Evolutionary conservation across 345 rosid genomes (phyloP).

Genomic region (Acer negundo): DNA sequence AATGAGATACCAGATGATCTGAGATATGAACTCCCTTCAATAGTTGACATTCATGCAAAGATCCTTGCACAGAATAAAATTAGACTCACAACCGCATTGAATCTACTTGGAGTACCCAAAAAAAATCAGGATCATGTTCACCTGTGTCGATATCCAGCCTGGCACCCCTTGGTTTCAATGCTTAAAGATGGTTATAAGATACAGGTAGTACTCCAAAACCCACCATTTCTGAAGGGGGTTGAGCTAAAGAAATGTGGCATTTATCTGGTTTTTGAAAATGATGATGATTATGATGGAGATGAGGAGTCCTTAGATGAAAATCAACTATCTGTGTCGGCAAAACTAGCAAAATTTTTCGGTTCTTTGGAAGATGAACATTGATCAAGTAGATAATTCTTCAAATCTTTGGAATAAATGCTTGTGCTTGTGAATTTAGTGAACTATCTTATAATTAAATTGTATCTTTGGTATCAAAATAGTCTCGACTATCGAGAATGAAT

Average conservation of each 20-base stretch:
- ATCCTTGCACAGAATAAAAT: slow-evolving; percentile 23
- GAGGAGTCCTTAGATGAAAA: slow-evolving; percentile 43
- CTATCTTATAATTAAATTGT: no score
- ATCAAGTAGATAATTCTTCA: no score
- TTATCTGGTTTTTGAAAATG: slow-evolving; percentile 42
- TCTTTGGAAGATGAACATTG: slow-evolving; percentile 22
- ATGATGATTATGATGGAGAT: slow-evolving; percentile 46
- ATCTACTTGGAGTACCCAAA: slow-evolving; percentile 51
- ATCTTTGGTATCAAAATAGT: no score
- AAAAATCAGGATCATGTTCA: slow-evolving; percentile 49
- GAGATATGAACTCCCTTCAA: slow-evolving; percentile 32
- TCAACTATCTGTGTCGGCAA: slow-evolving; percentile 43
- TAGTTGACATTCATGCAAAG: slow-evolving; percentile 43
- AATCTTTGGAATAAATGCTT: no score
- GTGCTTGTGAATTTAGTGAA: no score
- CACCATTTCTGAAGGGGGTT: slow-evolving; percentile 29
- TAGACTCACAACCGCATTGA: slow-evolving; percentile 9
- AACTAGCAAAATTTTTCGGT: slow-evolving; percentile 40
- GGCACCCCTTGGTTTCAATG: slow-evolving; percentile 33
- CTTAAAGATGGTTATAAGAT: slow-evolving; percentile 42
- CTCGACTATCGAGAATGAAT: no score
- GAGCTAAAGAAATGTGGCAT: slow-evolving; percentile 48
- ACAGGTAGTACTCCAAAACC: slow-evolving; percentile 27
- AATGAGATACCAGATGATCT: slow-evolving; percentile 27
- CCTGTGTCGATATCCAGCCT: slow-evolving; percentile 46